These are phyloP conservation scores for Fusarium avenaceum DNA, from an alignment of 2,329 filamentous ascomycete genomes.

Conservation along the genomic window DNA sequence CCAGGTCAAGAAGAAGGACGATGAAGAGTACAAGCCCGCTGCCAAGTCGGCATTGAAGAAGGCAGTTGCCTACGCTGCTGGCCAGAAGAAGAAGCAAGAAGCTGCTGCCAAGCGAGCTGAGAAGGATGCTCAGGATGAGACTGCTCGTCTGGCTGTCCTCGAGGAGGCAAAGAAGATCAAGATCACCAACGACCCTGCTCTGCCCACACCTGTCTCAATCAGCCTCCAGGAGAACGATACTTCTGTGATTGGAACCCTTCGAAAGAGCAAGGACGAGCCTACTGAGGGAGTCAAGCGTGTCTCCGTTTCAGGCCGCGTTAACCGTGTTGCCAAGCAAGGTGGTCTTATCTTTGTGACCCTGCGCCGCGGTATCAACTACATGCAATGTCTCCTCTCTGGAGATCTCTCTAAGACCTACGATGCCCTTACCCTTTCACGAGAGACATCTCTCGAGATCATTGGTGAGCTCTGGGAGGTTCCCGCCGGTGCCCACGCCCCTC, in stretches of 20 bases:
- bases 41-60: constrained; percentile 50
- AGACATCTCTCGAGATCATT: constrained; percentile 86
- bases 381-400: constrained; percentile 73
- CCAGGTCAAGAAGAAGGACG: constrained; percentile 61
- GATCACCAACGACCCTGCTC: constrained; percentile 72
- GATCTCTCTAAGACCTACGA: constrained; percentile 93
- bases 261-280: constrained; percentile 52
- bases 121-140: constrained; percentile 46
- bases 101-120: constrained; percentile 47
- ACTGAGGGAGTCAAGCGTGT: constrained; percentile 63
- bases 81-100: constrained; percentile 48
- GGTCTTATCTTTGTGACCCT: constrained; percentile 87
- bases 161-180: constrained; percentile 50
- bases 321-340: constrained; percentile 85
- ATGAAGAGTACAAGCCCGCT: constrained; percentile 49
- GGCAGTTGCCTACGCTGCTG: constrained; percentile 44
- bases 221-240: constrained; percentile 69
- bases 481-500: constrained; percentile 82
- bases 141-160: constrained; percentile 43
- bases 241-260: constrained; percentile 51
- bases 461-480: constrained; percentile 89
- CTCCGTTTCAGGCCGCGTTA: constrained; percentile 84
- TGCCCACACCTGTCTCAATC: constrained; percentile 82
- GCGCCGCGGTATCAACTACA: constrained; percentile 79
- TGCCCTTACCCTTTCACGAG: constrained; percentile 84